Percentiles rank a stretch among this genome's conserved stretches.
Evolutionary conservation across 2,329 filamentous ascomycete genomes (phyloP).

Genomic region (Thelonectria blattea): DNA sequence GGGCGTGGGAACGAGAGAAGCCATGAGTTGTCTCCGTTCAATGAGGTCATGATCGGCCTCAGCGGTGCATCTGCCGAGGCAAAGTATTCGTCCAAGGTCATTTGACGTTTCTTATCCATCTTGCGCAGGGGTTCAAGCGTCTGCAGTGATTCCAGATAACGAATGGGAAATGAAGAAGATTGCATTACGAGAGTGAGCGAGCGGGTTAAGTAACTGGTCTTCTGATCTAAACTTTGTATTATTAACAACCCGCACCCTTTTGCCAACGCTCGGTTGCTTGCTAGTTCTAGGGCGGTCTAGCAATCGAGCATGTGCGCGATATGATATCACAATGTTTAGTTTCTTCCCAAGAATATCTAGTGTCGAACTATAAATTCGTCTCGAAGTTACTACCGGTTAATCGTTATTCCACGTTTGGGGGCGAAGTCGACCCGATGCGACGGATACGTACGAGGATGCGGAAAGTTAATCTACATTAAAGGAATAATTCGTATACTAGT

Average conservation of each 20-base stretch:
- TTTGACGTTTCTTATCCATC: constrained; percentile 3
- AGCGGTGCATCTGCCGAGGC: neutral
- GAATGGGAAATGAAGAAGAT: neutral
- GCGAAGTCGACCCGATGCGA: no score
- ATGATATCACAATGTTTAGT: no score
- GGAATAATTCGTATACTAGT: no score
- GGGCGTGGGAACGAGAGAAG: constrained; percentile 42
- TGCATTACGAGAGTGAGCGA: neutral
- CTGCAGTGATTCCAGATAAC: neutral
- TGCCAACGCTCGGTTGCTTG: neutral
- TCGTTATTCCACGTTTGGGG: no score
- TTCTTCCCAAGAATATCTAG: no score
- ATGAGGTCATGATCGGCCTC: constrained; percentile 39
- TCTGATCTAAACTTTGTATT: neutral
- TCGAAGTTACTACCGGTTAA: no score
- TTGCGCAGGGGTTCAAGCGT: neutral
- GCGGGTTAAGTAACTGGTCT: neutral
- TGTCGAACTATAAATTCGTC: no score
- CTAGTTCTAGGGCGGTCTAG: neutral
- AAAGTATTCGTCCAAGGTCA: constrained; percentile 4
- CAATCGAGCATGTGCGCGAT: no score
- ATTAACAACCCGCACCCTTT: neutral
- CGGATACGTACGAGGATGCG: no score
- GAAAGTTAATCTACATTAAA: no score
- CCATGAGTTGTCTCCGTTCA: constrained; percentile 46